A percentile compares a stretch with the other conserved stretches of the same genome.
Evolutionary conservation across 306 rosid genomes (phyloP).

Genomic region (Purshia tridentata): DNA sequence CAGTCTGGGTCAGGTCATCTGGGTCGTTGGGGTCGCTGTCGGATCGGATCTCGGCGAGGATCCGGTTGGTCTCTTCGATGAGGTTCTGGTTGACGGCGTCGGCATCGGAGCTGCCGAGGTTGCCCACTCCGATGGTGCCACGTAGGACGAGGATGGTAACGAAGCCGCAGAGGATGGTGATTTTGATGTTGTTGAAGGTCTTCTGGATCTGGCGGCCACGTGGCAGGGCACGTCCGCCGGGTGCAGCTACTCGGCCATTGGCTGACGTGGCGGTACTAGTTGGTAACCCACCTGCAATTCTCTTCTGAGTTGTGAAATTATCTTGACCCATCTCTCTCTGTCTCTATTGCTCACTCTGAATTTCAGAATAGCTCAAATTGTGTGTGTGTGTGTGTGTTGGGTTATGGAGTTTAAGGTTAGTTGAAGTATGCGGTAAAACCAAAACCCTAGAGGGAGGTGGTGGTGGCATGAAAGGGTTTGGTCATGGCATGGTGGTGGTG

Average conservation of each 20-base stretch:
- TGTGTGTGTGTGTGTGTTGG: too few species aligned
- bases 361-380: too few species aligned
- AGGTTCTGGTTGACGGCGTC: slow-evolving; percentile 68
- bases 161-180: slow-evolving; percentile 90
- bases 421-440: too few species aligned
- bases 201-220: slow-evolving; percentile 95
- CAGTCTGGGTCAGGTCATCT: slow-evolving; percentile 42
- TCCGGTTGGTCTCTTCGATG: slow-evolving; percentile 79
- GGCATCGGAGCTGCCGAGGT: slow-evolving; percentile 58
- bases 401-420: too few species aligned
- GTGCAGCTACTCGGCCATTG: slow-evolving; percentile 25
- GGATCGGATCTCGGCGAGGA: slow-evolving; percentile 95
- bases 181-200: slow-evolving; percentile 87
- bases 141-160: slow-evolving; percentile 95
- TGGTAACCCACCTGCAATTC: slow-evolving; percentile 31
- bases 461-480: background rate
- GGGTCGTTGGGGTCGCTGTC: slow-evolving; percentile 76
- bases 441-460: background rate
- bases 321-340: slow-evolving; percentile 55
- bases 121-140: slow-evolving; percentile 88
- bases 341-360: background rate
- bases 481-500: background rate
- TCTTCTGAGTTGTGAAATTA: slow-evolving; percentile 50
- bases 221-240: slow-evolving; percentile 24
- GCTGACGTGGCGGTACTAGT: slow-evolving; percentile 30